phyloP scores from a whole-genome alignment of 2,329 filamentous ascomycete genomes.

The Boeremia lycopersici region DNA sequence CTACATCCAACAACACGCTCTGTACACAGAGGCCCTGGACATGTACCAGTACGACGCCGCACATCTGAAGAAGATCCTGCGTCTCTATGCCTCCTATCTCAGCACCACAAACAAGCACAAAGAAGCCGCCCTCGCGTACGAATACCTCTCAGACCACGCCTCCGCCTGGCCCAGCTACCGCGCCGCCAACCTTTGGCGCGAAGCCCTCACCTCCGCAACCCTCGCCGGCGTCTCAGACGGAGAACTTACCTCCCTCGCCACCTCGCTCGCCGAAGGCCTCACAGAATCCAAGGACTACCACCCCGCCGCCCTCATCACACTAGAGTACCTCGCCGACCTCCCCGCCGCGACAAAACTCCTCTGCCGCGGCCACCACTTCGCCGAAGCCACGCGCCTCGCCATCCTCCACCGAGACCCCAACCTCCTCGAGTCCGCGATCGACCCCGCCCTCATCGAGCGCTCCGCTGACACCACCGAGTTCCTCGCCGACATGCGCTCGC shows the following conservation, averaged over 20 bases:
- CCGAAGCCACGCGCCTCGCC: constrained; percentile 83
- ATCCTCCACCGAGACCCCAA: constrained; percentile 64
- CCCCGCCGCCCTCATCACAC: constrained; percentile 77
- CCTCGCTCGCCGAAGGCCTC: constrained; percentile 75
- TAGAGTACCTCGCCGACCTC: constrained; percentile 79
- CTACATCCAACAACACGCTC: constrained; percentile 78
- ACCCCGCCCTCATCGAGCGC: constrained; percentile 79
- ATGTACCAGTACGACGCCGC: constrained; percentile 82
- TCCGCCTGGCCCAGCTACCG: constrained; percentile 84
- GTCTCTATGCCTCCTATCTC: constrained; percentile 79
- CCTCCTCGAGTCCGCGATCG: constrained; percentile 72
- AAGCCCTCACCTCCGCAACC: constrained; percentile 81
- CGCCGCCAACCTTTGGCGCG: constrained; percentile 85
- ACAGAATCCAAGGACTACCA: constrained; percentile 84
- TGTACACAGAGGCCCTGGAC: constrained; percentile 78
- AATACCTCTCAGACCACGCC: constrained; percentile 76
- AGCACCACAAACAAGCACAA: constrained; percentile 76
- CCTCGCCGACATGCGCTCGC: constrained; percentile 87
- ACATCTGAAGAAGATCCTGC: constrained; percentile 71
- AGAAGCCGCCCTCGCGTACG: constrained; percentile 89
- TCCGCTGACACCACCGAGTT: constrained; percentile 86
- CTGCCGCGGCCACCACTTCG: constrained; percentile 86
- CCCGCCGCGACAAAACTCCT: constrained; percentile 74
- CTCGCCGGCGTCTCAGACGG: constrained; percentile 63
- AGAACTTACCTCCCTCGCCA: constrained; percentile 72